Conservation (phyloP, 73 alveolate genomes). For the Paramecium sexaurelia region DNA sequence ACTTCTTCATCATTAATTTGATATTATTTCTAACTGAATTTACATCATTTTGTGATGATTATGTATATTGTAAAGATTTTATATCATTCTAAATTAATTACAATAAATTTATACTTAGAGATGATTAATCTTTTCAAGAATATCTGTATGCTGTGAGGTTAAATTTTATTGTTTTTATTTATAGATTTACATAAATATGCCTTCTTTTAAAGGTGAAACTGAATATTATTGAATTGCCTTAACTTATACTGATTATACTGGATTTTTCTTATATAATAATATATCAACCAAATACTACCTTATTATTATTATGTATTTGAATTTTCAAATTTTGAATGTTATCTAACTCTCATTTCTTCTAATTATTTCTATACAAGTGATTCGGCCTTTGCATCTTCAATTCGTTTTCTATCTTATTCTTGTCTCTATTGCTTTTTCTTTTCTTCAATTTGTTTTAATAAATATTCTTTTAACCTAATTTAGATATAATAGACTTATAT, state of each 20-base stretch:
- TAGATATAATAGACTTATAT: neutral
- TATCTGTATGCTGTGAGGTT: neutral
- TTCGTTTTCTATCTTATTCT: neutral
- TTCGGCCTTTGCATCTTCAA: conserved; percentile 15
- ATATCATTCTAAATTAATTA: neutral
- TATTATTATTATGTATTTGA: neutral
- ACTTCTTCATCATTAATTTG: neutral
- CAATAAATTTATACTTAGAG: neutral
- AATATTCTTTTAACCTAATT: neutral
- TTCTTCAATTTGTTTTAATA: neutral
- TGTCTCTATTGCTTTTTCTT: neutral
- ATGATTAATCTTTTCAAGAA: neutral
- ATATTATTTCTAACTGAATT: conserved; percentile 13
- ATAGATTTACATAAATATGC: neutral
- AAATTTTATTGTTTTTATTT: neutral
- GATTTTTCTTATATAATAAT: conserved; percentile 8
- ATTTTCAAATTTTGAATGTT: neutral
- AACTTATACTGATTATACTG: neutral
- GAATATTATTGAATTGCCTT: neutral
- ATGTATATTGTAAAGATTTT: neutral
- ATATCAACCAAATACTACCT: conserved; percentile 43
- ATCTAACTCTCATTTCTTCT: neutral
- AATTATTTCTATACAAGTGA: neutral
- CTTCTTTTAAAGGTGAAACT: neutral
- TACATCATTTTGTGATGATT: neutral